Conservation (phyloP, 495 filamentous ascomycete genomes). For the Bryoglossum gracile region DNA sequence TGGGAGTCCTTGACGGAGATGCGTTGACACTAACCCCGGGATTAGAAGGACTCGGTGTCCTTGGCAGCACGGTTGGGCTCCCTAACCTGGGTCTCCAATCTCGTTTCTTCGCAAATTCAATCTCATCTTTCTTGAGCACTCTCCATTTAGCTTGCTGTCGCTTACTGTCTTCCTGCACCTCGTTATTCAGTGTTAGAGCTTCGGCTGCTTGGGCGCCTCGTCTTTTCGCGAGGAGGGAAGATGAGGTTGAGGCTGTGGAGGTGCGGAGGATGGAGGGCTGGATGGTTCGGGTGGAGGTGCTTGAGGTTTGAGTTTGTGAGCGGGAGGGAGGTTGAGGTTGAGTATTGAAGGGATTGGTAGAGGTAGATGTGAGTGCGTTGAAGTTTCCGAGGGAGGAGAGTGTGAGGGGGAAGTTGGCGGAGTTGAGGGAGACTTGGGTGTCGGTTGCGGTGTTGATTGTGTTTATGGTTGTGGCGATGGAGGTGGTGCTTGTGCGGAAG, state of each 20-base stretch:
- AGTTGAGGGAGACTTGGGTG: no score
- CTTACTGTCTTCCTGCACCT: conserved; percentile 10
- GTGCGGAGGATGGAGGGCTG: conserved; percentile 10
- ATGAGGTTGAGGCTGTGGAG: conserved; percentile 22
- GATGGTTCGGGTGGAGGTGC: no score
- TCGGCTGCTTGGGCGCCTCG: conserved; percentile 40
- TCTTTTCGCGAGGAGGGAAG: conserved; percentile 41
- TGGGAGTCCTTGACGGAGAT: no score
- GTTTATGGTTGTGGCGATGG: background rate
- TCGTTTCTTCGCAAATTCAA: conserved; percentile 17
- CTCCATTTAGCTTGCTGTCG: conserved; percentile 21
- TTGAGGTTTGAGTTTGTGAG: no score
- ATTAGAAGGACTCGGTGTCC: no score
- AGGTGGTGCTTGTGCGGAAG: background rate
- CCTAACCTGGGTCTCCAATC: conserved; percentile 19
- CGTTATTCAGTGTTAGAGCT: conserved; percentile 29
- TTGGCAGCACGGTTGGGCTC: no score
- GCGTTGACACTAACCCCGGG: no score
- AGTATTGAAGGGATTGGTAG: no score
- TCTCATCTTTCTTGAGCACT: conserved; percentile 20
- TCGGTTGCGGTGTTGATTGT: background rate
- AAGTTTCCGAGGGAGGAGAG: no score
- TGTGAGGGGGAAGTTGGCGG: conserved; percentile 7
- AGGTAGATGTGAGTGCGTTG: no score
- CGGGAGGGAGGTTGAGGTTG: no score